Base-by-base conservation (phyloP, 1,139 yeast species). In the Candida pseudoviswanathii region DNA sequence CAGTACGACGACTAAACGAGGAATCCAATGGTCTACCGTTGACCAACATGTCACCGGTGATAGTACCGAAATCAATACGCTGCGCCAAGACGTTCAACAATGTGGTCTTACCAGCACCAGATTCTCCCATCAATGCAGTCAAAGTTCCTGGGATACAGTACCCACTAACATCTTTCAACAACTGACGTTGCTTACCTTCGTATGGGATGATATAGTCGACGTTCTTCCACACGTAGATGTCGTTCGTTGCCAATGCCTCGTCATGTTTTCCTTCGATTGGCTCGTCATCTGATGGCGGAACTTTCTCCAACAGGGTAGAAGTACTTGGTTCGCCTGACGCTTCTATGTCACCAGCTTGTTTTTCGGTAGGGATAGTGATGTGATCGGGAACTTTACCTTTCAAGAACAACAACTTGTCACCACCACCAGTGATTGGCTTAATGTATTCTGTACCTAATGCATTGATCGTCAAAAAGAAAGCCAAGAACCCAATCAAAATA, bases 121-220 rank as follows among this genome's bases (percentile, higher is more conserved):
- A 82, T 54, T 80, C 85, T 54, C 89, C 89, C 86, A 84, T 82
- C 41, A 84, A 71, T 6, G 94, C 94, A 39, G 91, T 86, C 56
- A 86, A 69, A 31, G 83, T 79, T 56, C 89, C 89, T 11, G 89
- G 88, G 54, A 81, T 78, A 58, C 84, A 84, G 63, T 74, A 85
- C 39, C 89, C 90, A 54, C 81, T 82, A 45, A 85, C 79, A 60
- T 79, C 73, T 52, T 81, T 78, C 54, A 85, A 66, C 44, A 82
- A 65, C 56, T 72, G 71, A 64, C 85, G 71, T 43, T 81, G 80
- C 48, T 58, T 62, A 25, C 67, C 68, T 43, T 70, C 70, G 51
- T 66, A 66, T 5, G 68, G 69, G 45, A 78, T 76, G 39, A 68
- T 71, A 54, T 75, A 78, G 49, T 70, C 63, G 30, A 78, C 69